Base-by-base conservation (phyloP, 2,329 filamentous ascomycete species). In the Truncatella angustata region DNA sequence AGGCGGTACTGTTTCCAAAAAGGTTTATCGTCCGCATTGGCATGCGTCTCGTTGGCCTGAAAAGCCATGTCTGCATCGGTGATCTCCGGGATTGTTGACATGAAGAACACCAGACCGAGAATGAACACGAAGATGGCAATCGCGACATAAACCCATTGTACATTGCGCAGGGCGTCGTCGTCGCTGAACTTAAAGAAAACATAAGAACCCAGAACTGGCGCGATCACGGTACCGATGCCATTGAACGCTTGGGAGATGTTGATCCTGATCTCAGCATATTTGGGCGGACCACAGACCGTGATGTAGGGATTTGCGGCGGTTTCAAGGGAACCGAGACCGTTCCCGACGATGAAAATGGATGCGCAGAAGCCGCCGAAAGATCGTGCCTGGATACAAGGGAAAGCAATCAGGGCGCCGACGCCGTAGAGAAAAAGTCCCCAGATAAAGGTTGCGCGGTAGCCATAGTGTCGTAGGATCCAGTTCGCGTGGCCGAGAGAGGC, bases 211-310 rank as follows among this genome's bases (percentile, higher is more conserved):
- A 91, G 74, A 0, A 90, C 81, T 4, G 88, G 88, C 0, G 87
- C 87, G 35, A 91, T 75, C 44, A 91, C 84, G 7, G 86, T 86
- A 32, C 87, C 88, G 44, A 91, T 82, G 50, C 86, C 88, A 63
- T 91, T 88, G 71, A 91, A 86, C 50, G 86, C 86, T 67, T 92
- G 88, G 1, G 87, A 85, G 49, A 91, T 73, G 69, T 91, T 88
- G 72, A 92, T 84, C 58, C 88, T 83, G 56, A 91, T 77, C 52
- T 68, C 87, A 5, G 87, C 83, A 67, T 86, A 90, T 57, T 80
- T 79, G 6, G 88, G 85, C 3, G 88, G 88, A 44, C 84, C 84
- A 63, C 81, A 85, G 42, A 82, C 80, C 34, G 85, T 82, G 56
- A 88, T 84, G 69, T 87, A 90, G 0, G 88, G 86, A 67, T 92